Evolutionary conservation across 495 filamentous ascomycete genomes (phyloP).

Genomic region (Articulospora tetracladia): DNA sequence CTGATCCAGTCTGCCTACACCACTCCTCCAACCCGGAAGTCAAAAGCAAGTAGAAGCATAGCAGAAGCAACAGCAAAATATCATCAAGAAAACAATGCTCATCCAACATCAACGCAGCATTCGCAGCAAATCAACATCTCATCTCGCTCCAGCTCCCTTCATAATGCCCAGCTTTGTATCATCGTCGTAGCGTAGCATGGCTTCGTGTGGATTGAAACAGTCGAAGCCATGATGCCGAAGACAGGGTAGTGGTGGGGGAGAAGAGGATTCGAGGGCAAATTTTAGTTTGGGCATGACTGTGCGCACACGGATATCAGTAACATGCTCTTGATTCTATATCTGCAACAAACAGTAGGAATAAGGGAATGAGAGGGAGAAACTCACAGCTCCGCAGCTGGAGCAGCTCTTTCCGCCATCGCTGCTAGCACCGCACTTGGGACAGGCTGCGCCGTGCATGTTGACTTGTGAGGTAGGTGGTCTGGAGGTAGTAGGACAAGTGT

Average conservation of each 20-base stretch:
- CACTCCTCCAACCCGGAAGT: too few species aligned
- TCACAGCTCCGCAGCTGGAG: slow-evolving; percentile 25
- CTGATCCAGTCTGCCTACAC: too few species aligned
- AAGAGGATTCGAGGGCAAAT: too few species aligned
- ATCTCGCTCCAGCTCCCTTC: too few species aligned
- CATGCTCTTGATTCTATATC: neutral
- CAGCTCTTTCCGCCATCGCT: slow-evolving; percentile 22
- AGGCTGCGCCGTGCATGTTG: slow-evolving; percentile 25
- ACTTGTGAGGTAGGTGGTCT: neutral
- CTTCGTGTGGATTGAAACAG: too few species aligned
- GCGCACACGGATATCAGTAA: too few species aligned
- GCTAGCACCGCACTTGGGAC: slow-evolving; percentile 25
- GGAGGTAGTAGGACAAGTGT: neutral
- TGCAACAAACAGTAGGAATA: neutral
- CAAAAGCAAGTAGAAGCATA: neutral
- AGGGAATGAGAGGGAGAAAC: slow-evolving; percentile 3
- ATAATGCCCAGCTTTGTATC: too few species aligned
- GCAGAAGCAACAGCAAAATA: neutral
- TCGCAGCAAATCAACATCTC: too few species aligned
- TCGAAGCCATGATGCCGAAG: too few species aligned
- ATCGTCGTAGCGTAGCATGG: too few species aligned
- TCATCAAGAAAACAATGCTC: slow-evolving; percentile 5
- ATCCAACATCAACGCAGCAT: too few species aligned
- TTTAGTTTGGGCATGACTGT: slow-evolving; percentile 17
- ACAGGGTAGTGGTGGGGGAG: too few species aligned